Percentiles rank a stretch among this genome's conserved stretches.
These are phyloP conservation scores for Barnettozyma siamensis DNA, from an alignment of 805 yeast genomes.

Conservation along the genomic window DNA sequence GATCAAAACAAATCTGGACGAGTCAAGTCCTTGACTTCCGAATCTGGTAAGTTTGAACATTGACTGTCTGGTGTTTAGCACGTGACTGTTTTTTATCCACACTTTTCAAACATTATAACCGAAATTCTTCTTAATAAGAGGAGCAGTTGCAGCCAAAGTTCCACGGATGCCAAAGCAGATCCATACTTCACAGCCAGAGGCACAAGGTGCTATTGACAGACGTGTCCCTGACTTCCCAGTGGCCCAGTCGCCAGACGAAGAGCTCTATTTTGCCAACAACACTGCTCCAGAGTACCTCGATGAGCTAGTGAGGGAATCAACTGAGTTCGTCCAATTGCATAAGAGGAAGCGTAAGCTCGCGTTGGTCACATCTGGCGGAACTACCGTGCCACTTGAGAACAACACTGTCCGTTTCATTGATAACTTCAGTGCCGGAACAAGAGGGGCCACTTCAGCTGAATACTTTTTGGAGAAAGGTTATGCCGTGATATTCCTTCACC, in stretches of 20 bases:
- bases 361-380: slow-evolving; percentile 92
- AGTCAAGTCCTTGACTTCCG: slow-evolving; percentile 5
- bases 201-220: slow-evolving; percentile 75
- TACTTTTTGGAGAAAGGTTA: slow-evolving; percentile 80
- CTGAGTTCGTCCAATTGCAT: slow-evolving; percentile 58
- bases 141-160: too few species aligned
- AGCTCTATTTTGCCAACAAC: slow-evolving; percentile 65
- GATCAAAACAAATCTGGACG: background rate
- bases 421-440: slow-evolving; percentile 94
- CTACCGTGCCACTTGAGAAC: slow-evolving; percentile 95
- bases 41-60: slow-evolving; percentile 6
- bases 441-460: slow-evolving; percentile 96
- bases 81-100: too few species aligned
- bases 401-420: slow-evolving; percentile 96
- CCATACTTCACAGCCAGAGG: slow-evolving; percentile 67
- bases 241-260: slow-evolving; percentile 67
- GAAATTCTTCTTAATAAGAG: too few species aligned
- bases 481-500: slow-evolving; percentile 86
- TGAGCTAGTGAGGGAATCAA: slow-evolving; percentile 51
- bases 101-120: too few species aligned
- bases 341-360: slow-evolving; percentile 47
- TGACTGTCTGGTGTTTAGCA: too few species aligned
- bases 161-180: slow-evolving; percentile 20
- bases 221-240: slow-evolving; percentile 70
- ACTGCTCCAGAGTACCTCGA: slow-evolving; percentile 69